Evolutionary conservation across 2,329 filamentous ascomycete genomes (phyloP), one percentile per base, ranked within the genome.

Genomic region (Pseudogymnoascus sp.): DNA sequence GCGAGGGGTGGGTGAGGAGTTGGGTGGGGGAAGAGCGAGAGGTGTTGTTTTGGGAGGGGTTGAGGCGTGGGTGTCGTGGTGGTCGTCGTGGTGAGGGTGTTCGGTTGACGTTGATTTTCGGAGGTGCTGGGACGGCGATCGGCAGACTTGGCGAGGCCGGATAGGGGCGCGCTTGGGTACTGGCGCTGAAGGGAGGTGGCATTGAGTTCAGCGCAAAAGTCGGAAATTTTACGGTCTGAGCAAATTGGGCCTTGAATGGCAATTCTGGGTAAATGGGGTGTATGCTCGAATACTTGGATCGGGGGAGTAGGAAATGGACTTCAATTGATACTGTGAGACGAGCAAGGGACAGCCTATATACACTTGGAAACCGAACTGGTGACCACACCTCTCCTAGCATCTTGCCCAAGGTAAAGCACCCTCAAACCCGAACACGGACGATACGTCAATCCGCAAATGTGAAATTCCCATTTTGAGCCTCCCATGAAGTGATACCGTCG

Each of bases 341-440:
- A 49, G 43, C 23, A 49, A 29, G 43, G 43, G 43, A 49, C 12
- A 49, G 43, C 43, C 43, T 49, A 49, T 49, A 49, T 49, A 49
- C 43, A 49, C 21, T n/a, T 29, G 26, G 43, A 6, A 49, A 49
- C 43, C 26, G 23, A 29, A 29, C 14, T n/a, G 43, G 23, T 49
- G 43, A 16, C 23, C 21, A 38, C 38, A 38, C 38, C 16, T 41
- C 39, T 43, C 43, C 43, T 49, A 97, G 75, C 90, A 96, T 67
- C 92, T 89, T 63, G 93, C 86, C 92, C 94, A 99, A 45, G 91
- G 94, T 12, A 89, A 5, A 5, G 89, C 84, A 1, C 99, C 83
- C 0, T 91, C 92, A 71, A 97, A 99, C 72, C 99, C 94, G 61
- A 31, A 33, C 94, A 31, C 94, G 88, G 77, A 99, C 99, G 72